phyloP scores from a whole-genome alignment of 345 rosid genomes.

The Euphorbia peplus region DNA sequence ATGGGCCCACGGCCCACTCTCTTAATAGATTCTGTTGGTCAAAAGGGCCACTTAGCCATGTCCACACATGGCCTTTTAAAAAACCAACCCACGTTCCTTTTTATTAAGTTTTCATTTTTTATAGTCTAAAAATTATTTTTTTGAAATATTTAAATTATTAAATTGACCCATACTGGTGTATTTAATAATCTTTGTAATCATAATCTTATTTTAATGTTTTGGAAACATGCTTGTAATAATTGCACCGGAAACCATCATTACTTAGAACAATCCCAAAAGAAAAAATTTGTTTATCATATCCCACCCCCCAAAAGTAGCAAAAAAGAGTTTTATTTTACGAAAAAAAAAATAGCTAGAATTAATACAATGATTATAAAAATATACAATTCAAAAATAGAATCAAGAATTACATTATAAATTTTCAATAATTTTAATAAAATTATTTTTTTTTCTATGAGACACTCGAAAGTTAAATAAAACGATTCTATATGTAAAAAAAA shows the following conservation, averaged over 20 bases:
- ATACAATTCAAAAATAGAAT: too few species aligned
- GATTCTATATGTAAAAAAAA: too few species aligned
- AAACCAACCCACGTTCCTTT: constrained; percentile 11
- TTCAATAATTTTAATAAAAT: too few species aligned
- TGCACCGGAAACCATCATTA: constrained; percentile 10
- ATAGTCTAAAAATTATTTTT: too few species aligned
- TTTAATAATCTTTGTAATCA: neutral
- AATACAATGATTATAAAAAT: too few species aligned
- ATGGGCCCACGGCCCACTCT: constrained; percentile 49
- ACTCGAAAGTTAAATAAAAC: too few species aligned
- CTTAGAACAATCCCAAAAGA: neutral
- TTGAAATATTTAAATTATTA: neutral
- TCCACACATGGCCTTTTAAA: constrained; percentile 22
- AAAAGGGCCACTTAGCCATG: constrained; percentile 29
- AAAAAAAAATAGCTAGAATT: too few species aligned
- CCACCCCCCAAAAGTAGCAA: neutral
- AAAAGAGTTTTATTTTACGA: too few species aligned
- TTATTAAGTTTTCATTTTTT: too few species aligned
- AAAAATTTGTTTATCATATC: neutral
- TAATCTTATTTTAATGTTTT: constrained; percentile 9
- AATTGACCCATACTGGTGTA: constrained; percentile 11
- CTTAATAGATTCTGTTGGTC: constrained; percentile 19
- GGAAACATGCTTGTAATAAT: constrained; percentile 42
- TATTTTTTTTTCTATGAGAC: too few species aligned
- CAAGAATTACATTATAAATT: too few species aligned